Conservation (phyloP, 2,329 filamentous ascomycete species). For the Fonsecaea erecta region DNA sequence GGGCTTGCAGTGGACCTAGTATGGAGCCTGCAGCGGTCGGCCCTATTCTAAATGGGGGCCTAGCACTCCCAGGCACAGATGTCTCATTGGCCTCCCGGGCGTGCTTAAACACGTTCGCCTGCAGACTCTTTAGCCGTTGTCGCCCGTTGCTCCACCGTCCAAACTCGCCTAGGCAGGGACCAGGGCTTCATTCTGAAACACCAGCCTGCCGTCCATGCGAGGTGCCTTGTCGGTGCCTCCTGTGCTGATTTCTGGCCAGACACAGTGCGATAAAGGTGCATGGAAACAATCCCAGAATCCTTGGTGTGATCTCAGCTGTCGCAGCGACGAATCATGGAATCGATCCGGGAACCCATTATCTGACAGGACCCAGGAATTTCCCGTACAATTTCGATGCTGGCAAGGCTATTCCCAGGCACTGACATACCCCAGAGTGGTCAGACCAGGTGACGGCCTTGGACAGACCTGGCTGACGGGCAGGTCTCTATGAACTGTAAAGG, state of each 20-base stretch:
- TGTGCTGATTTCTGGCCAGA: conserved; percentile 17
- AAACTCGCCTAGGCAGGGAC: conserved; percentile 16
- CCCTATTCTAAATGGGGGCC: conserved; percentile 7
- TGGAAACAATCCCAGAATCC: conserved; percentile 14
- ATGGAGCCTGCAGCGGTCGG: not conserved
- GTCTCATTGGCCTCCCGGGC: conserved; percentile 16
- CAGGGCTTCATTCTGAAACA: conserved; percentile 29
- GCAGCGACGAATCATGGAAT: conserved; percentile 10
- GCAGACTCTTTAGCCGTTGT: conserved; percentile 10
- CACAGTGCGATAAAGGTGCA: not conserved
- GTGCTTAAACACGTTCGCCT: conserved; percentile 21
- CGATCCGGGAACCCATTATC: not conserved
- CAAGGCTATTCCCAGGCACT: not conserved
- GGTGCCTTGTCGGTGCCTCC: not conserved
- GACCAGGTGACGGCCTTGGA: conserved; percentile 8
- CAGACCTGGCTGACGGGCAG: not conserved
- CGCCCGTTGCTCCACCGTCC: conserved; percentile 14
- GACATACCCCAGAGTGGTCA: conserved; percentile 19
- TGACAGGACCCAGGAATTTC: not conserved
- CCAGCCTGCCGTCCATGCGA: conserved; percentile 10
- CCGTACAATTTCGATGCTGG: not conserved
- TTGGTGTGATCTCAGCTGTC: conserved; percentile 14
- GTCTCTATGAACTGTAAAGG: not conserved
- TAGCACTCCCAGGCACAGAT: conserved; percentile 12
- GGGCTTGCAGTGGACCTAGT: not conserved